Evolutionary conservation across 2,329 filamentous ascomycete species (phyloP).

Genomic region (Fusarium sp.): DNA sequence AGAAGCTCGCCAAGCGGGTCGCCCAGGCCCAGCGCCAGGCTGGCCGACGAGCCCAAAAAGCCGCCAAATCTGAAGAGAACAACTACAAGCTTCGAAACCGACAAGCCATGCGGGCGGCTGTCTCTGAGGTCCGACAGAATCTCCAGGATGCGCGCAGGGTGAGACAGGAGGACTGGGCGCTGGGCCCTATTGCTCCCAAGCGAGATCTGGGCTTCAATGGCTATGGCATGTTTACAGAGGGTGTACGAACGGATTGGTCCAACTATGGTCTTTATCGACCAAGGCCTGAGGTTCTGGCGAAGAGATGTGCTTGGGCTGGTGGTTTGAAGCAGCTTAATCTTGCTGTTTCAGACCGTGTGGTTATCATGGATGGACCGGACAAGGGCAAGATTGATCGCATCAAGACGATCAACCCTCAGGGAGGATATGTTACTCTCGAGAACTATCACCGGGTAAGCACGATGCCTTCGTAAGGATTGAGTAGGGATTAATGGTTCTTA

Average conservation of each 20-base stretch:
- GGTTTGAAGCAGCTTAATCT: conserved; percentile 68
- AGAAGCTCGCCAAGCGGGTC: conserved; percentile 75
- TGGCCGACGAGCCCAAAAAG: conserved; percentile 57
- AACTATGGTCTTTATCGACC: conserved; percentile 44
- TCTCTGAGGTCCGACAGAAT: conserved; percentile 48
- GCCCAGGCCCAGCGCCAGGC: conserved; percentile 73
- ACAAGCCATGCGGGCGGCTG: conserved; percentile 44
- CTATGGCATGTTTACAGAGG: conserved; percentile 65
- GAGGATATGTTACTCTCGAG: conserved; percentile 69
- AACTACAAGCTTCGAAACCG: conserved; percentile 46
- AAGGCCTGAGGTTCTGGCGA: conserved; percentile 50
- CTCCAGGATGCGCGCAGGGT: conserved; percentile 56
- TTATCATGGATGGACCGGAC: conserved; percentile 79
- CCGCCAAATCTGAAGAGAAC: conserved; percentile 45
- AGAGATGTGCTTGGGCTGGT: conserved; percentile 65
- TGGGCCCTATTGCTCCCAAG: conserved; percentile 82
- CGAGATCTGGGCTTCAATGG: conserved; percentile 72
- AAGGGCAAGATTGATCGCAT: conserved; percentile 87
- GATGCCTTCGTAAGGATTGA: neutral
- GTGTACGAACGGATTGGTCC: conserved; percentile 50
- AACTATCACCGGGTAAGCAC: conserved; percentile 70
- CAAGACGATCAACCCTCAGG: conserved; percentile 60
- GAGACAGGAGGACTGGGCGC: conserved; percentile 79
- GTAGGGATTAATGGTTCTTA: conserved; percentile 13
- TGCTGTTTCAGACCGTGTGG: conserved; percentile 79